Base-by-base conservation (phyloP, 2,329 filamentous ascomycete genomes). In the Exophiala alcalophila region DNA sequence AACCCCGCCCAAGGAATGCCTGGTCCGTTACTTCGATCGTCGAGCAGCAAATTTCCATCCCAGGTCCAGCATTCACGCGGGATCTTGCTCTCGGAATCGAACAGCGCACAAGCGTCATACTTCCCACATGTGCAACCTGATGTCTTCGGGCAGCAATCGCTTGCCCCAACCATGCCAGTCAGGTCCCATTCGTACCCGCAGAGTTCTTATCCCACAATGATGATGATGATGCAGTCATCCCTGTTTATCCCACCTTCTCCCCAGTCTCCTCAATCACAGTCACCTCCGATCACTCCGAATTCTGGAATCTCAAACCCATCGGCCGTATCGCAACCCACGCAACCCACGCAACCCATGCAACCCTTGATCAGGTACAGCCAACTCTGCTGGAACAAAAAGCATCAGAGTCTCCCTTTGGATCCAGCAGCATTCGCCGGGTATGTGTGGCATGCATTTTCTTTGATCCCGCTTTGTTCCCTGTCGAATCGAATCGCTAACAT, bases 31-130 rank as follows among this genome's bases (percentile, higher is more conserved):
- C 28, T 30, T 12, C 9, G 10, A 3, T 10, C 38, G 5, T 24
- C 40, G 19, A 32, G 19, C 11, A 32, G 33, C 28, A n/a, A 26
- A 29, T 95, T 30, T 85, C 86, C 3, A 60, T 84, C 41, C 83
- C 88, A 32, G 79, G 90, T 52, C 56, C 84, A 40, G 66, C 84
- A 52, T 97, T 97, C 64, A 90, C 86, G 18, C 79, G 81, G 21
- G 91, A 20, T 94, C 16, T 23, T 30, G 8, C 31, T 21, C 15
- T 19, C 28, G 25, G 20, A 33, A 11, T 10, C 12, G 14, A 32
- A 19, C 18, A 23, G 26, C 10, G 19, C 26, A 23, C 25, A 47
- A 23, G 29, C 16, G 9, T 40, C 42, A n/a, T 47, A 50, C 21
- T 43, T 47, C 11, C 42, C 42, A 20, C 37, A 34, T n/a, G 11